Evolutionary conservation across 805 yeast genomes (phyloP).

Genomic region (Debaryomyces maramus): DNA sequence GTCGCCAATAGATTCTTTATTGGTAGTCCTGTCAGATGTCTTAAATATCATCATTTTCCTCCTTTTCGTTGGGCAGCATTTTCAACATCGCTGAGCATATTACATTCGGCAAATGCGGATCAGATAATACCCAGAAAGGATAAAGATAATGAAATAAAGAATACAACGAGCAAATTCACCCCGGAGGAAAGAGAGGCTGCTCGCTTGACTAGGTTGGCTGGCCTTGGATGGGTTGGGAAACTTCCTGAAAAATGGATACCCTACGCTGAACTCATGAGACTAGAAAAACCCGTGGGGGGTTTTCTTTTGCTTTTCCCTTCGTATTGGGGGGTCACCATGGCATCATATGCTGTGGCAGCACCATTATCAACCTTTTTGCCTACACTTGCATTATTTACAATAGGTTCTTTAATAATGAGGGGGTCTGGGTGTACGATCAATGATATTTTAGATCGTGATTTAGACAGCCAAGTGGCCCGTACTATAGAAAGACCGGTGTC

Average conservation of each 20-base stretch:
- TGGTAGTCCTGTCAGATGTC: too few relatives aligned
- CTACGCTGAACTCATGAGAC: constrained; percentile 85
- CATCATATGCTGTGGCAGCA: constrained; percentile 72
- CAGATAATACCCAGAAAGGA: not conserved
- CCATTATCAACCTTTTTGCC: constrained; percentile 60
- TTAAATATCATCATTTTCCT: too few relatives aligned
- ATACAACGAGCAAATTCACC: constrained; percentile 17
- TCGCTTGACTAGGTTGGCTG: constrained; percentile 47
- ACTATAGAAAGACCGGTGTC: constrained; percentile 93
- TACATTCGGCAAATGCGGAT: too few relatives aligned
- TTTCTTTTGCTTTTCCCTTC: constrained; percentile 81
- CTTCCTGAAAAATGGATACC: constrained; percentile 81
- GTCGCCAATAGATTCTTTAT: too few relatives aligned
- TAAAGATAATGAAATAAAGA: not conserved
- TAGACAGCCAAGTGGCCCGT: constrained; percentile 83
- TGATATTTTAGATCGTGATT: constrained; percentile 79
- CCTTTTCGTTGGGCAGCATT: too few relatives aligned
- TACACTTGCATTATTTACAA: constrained; percentile 69
- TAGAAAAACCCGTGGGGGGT: constrained; percentile 97
- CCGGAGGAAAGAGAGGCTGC: constrained; percentile 52
- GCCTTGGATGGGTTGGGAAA: constrained; percentile 48
- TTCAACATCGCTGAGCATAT: too few relatives aligned
- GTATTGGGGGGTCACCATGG: constrained; percentile 91
- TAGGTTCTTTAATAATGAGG: constrained; percentile 89
- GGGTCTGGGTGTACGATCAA: constrained; percentile 98